phyloP scores from a whole-genome alignment of 2,329 filamentous ascomycete species.

The Microcyclosporella mali region DNA sequence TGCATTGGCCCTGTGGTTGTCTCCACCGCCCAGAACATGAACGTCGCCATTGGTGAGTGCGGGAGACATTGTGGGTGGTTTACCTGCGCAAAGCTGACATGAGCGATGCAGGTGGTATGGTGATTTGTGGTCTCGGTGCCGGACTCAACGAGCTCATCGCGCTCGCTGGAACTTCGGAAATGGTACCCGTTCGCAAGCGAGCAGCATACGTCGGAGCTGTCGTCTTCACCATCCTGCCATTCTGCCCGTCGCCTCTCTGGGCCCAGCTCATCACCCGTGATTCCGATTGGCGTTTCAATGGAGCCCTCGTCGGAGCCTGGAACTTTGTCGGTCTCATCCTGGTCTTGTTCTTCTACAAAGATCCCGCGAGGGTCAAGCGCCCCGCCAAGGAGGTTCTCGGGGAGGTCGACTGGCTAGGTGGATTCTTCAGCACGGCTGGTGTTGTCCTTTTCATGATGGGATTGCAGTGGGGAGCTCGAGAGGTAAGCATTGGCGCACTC shows the following conservation, averaged over 20 bases:
- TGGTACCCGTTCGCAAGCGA: constrained; percentile 59
- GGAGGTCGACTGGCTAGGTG: constrained; percentile 49
- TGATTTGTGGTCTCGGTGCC: constrained; percentile 58
- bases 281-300: constrained; percentile 52
- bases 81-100: background rate
- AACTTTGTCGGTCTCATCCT: constrained; percentile 47
- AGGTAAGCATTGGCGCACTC: constrained; percentile 6
- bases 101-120: constrained; percentile 37
- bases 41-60: constrained; percentile 51
- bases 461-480: constrained; percentile 25
- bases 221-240: constrained; percentile 58
- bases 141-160: constrained; percentile 65
- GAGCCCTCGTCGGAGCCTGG: constrained; percentile 49
- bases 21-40: constrained; percentile 54
- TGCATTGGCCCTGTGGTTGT: constrained; percentile 56
- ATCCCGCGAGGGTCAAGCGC: constrained; percentile 42
- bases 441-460: constrained; percentile 49
- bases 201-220: constrained; percentile 57
- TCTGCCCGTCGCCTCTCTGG: constrained; percentile 57
- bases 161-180: constrained; percentile 61
- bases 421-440: constrained; percentile 46
- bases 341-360: constrained; percentile 49
- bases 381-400: constrained; percentile 38
- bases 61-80: background rate
- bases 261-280: constrained; percentile 51